Evolutionary conservation across 495 filamentous ascomycete genomes (phyloP), one percentile per base, ranked within the genome.

Genomic region (Penicillium subrubescens): DNA sequence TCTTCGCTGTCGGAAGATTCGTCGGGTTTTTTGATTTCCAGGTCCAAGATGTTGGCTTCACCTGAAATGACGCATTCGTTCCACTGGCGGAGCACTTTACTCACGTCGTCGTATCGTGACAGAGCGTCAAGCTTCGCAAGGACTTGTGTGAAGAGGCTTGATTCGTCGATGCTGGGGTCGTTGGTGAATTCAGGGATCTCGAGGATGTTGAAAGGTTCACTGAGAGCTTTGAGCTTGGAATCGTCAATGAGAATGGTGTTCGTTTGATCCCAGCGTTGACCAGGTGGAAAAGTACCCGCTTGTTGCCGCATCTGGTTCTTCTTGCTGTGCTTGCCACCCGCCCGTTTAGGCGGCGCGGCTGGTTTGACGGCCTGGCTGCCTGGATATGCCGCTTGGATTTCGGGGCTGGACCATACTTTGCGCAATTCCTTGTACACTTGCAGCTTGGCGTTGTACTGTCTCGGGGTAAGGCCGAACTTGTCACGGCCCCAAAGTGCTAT

Each of bases 161-260:
- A 66, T 33, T 80, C 77, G 46, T 77, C 74, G 12, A 68, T 48
- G 25, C 43, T 54, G 0, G 67, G 65, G 35, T 67, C 57, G 6
- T 73, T 75, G 1, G 67, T 72, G 71, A 94, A 97, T 70, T 95
- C 93, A 0, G 92, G 89, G 37, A 98, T 81, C 63, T 89, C 79
- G 12, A 98, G 74, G 23, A 92, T 84, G 62, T 98, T 99, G 77
- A 84, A 87, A 0, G 96, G 96, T 72, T 99, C 90, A 61, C 84
- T 88, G 56, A 82, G 80, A 2, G 89, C 95, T 79, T 98, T 99
- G 63, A 90, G 77, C 12, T 71, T 71, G 54, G 86, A 89, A 74
- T 98, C 96, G 65, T 99, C 95, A 25, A 98, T 88, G 14, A 99
- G 79, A 34, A 99, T 78, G 0, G 95, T 98, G 73, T 97, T 94